A percentile compares a stretch with the other conserved stretches of the same genome.
Evolutionary conservation across 2,329 filamentous ascomycete genomes (phyloP).

Genomic region (Ophiostoma piceae): DNA sequence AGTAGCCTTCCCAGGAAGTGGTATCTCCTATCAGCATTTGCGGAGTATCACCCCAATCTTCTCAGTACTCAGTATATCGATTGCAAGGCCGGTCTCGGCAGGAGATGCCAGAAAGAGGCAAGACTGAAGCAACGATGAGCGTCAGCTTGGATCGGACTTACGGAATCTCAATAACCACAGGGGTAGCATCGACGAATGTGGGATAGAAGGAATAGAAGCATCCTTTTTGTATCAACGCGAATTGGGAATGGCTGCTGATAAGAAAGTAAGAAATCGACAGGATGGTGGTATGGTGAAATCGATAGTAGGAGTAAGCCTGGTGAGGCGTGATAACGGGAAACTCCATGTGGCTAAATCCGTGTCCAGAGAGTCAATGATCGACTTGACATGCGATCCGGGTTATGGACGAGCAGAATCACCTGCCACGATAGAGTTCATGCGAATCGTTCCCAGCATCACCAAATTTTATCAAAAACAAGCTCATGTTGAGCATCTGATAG

Average conservation of each 20-base stretch:
- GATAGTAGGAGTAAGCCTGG: neutral
- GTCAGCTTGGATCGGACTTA: neutral
- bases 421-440: neutral
- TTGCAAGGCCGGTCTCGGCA: conserved; percentile 1
- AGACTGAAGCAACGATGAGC: too few relatives aligned
- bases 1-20: neutral
- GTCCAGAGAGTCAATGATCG: neutral
- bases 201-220: neutral
- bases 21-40: neutral
- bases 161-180: neutral
- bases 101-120: neutral
- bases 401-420: neutral
- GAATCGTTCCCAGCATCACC: too few relatives aligned
- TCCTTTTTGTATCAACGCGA: neutral
- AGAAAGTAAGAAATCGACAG: neutral
- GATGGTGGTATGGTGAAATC: neutral
- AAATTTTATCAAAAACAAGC: too few relatives aligned
- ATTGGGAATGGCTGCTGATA: neutral
- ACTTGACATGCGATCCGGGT: neutral
- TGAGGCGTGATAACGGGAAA: neutral
- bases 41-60: neutral
- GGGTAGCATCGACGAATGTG: neutral
- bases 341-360: neutral
- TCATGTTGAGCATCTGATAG: too few relatives aligned
- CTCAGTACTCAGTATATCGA: neutral